Conservation (phyloP, 2,329 filamentous ascomycete genomes). For the Epichloe bromicola region DNA sequence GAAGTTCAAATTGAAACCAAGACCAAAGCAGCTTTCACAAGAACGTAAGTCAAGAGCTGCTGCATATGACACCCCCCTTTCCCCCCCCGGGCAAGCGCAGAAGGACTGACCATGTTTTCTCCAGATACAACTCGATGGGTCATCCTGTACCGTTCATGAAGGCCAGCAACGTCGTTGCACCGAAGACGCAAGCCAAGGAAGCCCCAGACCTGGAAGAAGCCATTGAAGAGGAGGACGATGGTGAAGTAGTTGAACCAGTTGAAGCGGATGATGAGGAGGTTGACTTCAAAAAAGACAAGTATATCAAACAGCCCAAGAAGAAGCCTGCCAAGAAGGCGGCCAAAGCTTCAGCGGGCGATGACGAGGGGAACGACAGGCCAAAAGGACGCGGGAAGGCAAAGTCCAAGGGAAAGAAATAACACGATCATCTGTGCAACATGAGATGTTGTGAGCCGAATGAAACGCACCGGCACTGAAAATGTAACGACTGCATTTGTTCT, state of each 20-base stretch:
- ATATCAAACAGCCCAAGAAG: constrained; percentile 82
- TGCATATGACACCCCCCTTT: background rate
- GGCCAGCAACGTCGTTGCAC: constrained; percentile 60
- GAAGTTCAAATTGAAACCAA: constrained; percentile 67
- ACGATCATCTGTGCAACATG: background rate
- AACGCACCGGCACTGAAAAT: background rate
- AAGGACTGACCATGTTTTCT: background rate
- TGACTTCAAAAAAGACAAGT: constrained; percentile 91
- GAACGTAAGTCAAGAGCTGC: constrained; percentile 47
- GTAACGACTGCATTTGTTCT: background rate
- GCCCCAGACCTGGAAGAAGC: constrained; percentile 93
- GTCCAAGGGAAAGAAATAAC: constrained; percentile 33
- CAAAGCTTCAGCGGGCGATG: constrained; percentile 37
- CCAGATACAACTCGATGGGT: constrained; percentile 69
- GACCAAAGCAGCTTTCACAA: constrained; percentile 81
- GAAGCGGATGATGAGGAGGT: constrained; percentile 59
- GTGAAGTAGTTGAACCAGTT: constrained; percentile 42
- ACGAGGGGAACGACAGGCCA: constrained; percentile 39
- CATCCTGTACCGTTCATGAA: constrained; percentile 97
- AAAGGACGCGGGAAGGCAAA: constrained; percentile 33
- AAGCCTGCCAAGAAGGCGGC: constrained; percentile 32
- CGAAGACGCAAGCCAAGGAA: constrained; percentile 59
- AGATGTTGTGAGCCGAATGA: constrained; percentile 1
- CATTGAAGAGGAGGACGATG: constrained; percentile 79
- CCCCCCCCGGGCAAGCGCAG: background rate